phyloP scores from a whole-genome alignment of 2,329 filamentous ascomycete genomes.

The Colletotrichum chlorophyti region DNA sequence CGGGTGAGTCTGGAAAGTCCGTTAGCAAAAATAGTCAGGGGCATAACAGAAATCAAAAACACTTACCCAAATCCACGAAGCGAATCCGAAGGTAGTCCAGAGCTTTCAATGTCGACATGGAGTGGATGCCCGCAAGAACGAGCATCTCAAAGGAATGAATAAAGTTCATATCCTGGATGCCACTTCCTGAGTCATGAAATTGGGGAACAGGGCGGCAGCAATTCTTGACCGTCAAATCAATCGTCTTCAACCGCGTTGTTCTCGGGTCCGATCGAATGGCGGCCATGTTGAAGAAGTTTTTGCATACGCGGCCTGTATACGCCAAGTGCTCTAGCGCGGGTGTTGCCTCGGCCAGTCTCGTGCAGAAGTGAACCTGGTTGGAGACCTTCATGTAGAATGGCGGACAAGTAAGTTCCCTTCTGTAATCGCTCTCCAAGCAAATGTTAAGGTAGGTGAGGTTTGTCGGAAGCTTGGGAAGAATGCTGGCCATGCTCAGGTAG shows the following conservation, averaged over 20 bases:
- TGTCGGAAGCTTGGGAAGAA: constrained; percentile 63
- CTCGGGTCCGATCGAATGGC: constrained; percentile 56
- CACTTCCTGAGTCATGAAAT: constrained; percentile 70
- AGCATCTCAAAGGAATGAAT: constrained; percentile 75
- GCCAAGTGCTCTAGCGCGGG: constrained; percentile 71
- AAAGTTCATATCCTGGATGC: constrained; percentile 75
- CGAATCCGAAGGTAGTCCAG: constrained; percentile 73
- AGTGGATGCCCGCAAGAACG: constrained; percentile 67
- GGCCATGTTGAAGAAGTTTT: constrained; percentile 69
- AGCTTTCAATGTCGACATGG: constrained; percentile 63
- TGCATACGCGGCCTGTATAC: constrained; percentile 76
- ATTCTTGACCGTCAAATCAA: constrained; percentile 78
- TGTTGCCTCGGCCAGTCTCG: constrained; percentile 61
- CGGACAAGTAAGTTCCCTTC: constrained; percentile 66
- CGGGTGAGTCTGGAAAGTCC: constrained; percentile 65
- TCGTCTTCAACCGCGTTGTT: constrained; percentile 63
- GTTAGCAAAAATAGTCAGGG: constrained; percentile 33
- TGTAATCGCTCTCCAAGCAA: constrained; percentile 75
- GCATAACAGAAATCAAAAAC: not conserved
- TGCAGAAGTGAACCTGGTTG: constrained; percentile 68
- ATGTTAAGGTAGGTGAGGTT: constrained; percentile 70
- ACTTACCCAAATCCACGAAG: constrained; percentile 73
- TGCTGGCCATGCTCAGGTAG: constrained; percentile 72
- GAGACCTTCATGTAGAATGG: constrained; percentile 67
- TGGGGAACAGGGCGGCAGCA: constrained; percentile 66